These are phyloP conservation scores for Garcia nutans DNA, from an alignment of 345 rosid species.

Conservation along the genomic window DNA sequence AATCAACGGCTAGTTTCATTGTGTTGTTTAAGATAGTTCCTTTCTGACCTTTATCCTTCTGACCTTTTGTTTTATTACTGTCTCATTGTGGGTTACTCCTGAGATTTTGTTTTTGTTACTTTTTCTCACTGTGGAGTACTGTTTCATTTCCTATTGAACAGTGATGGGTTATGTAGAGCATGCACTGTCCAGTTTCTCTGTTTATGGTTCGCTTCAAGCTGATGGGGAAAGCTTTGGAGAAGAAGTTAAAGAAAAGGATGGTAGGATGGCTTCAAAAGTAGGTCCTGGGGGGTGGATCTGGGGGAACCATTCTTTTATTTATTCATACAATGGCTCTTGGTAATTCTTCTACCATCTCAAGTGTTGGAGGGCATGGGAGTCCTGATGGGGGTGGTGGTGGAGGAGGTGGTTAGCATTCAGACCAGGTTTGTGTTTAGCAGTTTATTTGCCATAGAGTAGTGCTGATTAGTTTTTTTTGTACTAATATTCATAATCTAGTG, in stretches of 20 bases:
- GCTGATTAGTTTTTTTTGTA: background rate
- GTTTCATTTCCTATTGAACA: slow-evolving; percentile 36
- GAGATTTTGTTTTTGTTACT: background rate
- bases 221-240: slow-evolving; percentile 82
- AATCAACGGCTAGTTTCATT: background rate
- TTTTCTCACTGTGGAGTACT: background rate
- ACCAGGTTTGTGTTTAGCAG: slow-evolving; percentile 49
- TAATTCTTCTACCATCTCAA: slow-evolving; percentile 54
- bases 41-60: too few species aligned
- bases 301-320: slow-evolving; percentile 86
- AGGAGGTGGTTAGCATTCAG: slow-evolving; percentile 84
- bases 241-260: slow-evolving; percentile 34
- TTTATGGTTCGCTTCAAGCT: slow-evolving; percentile 72
- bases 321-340: slow-evolving; percentile 52
- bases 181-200: slow-evolving; percentile 67
- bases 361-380: slow-evolving; percentile 81
- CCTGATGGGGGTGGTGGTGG: slow-evolving; percentile 86
- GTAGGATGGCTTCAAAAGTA: slow-evolving; percentile 34
- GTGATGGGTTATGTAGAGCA: slow-evolving; percentile 95
- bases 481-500: background rate
- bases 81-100: background rate
- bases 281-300: slow-evolving; percentile 97
- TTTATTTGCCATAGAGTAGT: slow-evolving; percentile 5
- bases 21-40: background rate
- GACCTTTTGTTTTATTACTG: background rate